Percentiles rank a stretch among this genome's conserved stretches.
phyloP scores from a whole-genome alignment of 2,329 filamentous ascomycete species.

The Zasmidium angulare region DNA sequence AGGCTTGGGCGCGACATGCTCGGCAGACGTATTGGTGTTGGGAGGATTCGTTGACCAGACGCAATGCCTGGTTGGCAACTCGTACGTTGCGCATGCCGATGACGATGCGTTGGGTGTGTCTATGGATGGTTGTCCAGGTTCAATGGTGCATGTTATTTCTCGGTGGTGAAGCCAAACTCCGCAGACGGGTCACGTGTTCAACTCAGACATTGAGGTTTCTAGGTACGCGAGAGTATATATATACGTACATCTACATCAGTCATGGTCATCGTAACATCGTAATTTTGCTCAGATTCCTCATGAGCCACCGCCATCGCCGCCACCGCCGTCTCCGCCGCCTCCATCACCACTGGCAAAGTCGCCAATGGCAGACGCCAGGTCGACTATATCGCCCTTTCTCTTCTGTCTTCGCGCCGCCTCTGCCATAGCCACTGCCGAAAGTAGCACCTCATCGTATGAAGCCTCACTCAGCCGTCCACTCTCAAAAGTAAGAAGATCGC shows the following conservation, averaged over 20 bases:
- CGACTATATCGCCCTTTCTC: slow-evolving; percentile 15
- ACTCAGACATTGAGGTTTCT: not conserved
- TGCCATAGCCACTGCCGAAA: slow-evolving; percentile 26
- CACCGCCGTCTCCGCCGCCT: slow-evolving; percentile 6
- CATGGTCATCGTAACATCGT: not conserved
- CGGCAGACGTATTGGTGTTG: slow-evolving; percentile 29
- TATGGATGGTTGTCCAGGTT: not conserved
- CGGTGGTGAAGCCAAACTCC: slow-evolving; percentile 4
- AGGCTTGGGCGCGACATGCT: slow-evolving; percentile 28
- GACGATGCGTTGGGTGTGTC: not conserved
- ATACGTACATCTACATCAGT: not conserved
- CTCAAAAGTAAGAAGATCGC: slow-evolving; percentile 23
- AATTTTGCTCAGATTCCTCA: not conserved
- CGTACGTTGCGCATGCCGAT: slow-evolving; percentile 21
- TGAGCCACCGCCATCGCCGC: not conserved
- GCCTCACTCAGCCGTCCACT: slow-evolving; percentile 15
- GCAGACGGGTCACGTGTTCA: not conserved
- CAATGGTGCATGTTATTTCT: not conserved
- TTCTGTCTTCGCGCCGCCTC: slow-evolving; percentile 23
- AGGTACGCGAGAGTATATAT: not conserved
- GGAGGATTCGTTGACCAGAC: slow-evolving; percentile 21
- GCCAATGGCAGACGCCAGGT: slow-evolving; percentile 17
- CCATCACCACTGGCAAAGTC: slow-evolving; percentile 15
- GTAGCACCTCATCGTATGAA: slow-evolving; percentile 23
- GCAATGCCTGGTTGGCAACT: slow-evolving; percentile 28